Conservation (phyloP, 192 early-diverging fungal genomes). For the Cetraspora pellucida region DNA sequence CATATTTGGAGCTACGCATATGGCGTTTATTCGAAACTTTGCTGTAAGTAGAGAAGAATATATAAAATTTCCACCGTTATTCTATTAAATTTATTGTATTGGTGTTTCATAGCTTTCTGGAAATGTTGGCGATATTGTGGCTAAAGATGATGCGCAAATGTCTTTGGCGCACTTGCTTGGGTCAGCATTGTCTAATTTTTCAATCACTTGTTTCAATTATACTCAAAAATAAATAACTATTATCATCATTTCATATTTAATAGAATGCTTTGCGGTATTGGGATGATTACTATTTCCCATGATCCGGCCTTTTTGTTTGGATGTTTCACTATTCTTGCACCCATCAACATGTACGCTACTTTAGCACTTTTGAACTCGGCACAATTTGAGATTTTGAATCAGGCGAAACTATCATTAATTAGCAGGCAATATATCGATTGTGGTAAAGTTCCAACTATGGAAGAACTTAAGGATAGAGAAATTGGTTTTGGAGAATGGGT, state of each 20-base stretch:
- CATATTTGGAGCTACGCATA: constrained; percentile 70
- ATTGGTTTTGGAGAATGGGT: constrained; percentile 69
- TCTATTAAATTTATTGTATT: neutral
- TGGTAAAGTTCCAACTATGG: constrained; percentile 47
- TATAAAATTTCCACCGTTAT: neutral
- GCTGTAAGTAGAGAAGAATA: constrained; percentile 43
- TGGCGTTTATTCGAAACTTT: constrained; percentile 73
- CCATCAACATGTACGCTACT: constrained; percentile 60
- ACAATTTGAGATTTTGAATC: constrained; percentile 68
- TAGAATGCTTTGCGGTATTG: constrained; percentile 57
- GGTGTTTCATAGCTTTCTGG: constrained; percentile 52
- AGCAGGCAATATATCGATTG: constrained; percentile 51
- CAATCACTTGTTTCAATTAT: neutral
- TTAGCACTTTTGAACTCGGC: constrained; percentile 57
- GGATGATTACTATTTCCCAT: constrained; percentile 57
- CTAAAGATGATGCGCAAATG: constrained; percentile 75
- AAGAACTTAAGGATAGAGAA: constrained; percentile 45
- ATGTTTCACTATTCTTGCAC: constrained; percentile 55
- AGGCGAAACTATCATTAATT: constrained; percentile 60
- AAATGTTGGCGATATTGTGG: constrained; percentile 73
- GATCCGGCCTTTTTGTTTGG: constrained; percentile 57
- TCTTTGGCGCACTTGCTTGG: constrained; percentile 66
- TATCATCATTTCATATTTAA: neutral
- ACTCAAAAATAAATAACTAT: neutral
- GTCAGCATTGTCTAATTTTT: neutral